Evolutionary conservation across 2,329 filamentous ascomycete genomes (phyloP), one percentile per base, ranked within the genome.

Genomic region (Daldinia eschscholtzii): DNA sequence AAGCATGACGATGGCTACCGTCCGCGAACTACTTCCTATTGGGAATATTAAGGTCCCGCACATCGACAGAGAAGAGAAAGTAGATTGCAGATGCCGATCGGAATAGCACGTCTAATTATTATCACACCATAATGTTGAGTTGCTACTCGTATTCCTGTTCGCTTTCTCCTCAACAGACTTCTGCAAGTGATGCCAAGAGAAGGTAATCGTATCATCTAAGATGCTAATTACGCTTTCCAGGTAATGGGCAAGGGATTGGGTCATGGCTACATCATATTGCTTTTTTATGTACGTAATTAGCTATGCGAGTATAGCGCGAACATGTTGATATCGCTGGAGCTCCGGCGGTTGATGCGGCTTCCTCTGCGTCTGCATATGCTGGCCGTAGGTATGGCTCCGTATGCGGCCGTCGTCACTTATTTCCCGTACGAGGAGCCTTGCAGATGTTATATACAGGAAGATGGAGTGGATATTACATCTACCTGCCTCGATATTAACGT

Each of bases 271-370:
- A 62, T 56, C 13, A 52, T 52, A 33, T 39, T 57, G 18, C 35
- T 6, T 48, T 30, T 52, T 39, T 58, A 65, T 59, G 59, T 62
- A 60, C 64, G 55, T 67, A 67, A 67, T 56, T 39, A 39, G 41
- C 39, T 35, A 20, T 4, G 33, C 28, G 48, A 60, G 18, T 13
- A n/a, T 20, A 53, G 41, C 30, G 12, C 28, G 39, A 61, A 56
- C 48, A 44, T 37, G 35, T 26, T 39, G 52, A 15, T 33, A 33
- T 13, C 7, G 13, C 50, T 35, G 13, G 37, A 30, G 4, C 46
- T 28, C 15, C n/a, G 37, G n/a, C 10, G 26, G 42, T 15, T 44
- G 35, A 20, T 23, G 42, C 30, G 42, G 2, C 64, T 57, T 61
- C 37, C 18, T 52, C 39, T 58, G 18, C 41, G 35, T 37, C 35